Percentiles rank a stretch among this genome's conserved stretches.
Evolutionary conservation across 2,329 filamentous ascomycete genomes (phyloP).

Genomic region (Colletotrichum noveboracense): DNA sequence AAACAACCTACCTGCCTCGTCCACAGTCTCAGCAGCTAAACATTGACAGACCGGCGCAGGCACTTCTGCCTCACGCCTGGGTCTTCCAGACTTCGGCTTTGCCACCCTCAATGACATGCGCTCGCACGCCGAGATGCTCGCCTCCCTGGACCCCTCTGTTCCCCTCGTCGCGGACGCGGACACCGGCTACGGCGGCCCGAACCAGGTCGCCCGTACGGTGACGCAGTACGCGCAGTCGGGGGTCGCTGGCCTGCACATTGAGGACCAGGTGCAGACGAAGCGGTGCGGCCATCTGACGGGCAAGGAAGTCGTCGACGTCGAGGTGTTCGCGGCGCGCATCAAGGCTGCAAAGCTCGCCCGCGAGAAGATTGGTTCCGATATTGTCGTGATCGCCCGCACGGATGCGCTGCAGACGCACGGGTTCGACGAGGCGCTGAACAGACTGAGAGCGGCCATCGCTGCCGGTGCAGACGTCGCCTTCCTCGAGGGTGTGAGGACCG

Average conservation of each 20-base stretch:
- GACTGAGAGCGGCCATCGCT: slow-evolving; percentile 54
- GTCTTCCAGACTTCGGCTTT: slow-evolving; percentile 67
- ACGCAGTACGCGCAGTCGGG: slow-evolving; percentile 57
- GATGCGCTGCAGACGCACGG: slow-evolving; percentile 63
- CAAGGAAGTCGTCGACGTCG: slow-evolving; percentile 61
- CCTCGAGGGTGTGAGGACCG: slow-evolving; percentile 60
- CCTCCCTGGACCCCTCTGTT: slow-evolving; percentile 56
- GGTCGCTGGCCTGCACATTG: slow-evolving; percentile 65
- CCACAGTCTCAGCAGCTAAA: not conserved
- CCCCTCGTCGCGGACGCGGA: slow-evolving; percentile 69
- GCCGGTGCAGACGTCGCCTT: slow-evolving; percentile 66
- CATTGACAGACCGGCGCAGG: slow-evolving; percentile 62
- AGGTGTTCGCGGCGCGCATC: slow-evolving; percentile 61
- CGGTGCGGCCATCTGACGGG: slow-evolving; percentile 68
- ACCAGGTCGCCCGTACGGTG: slow-evolving; percentile 59
- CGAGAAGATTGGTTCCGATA: slow-evolving; percentile 53
- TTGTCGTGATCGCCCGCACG: slow-evolving; percentile 69
- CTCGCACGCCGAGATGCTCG: slow-evolving; percentile 68
- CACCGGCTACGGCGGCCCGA: slow-evolving; percentile 60
- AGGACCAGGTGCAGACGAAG: slow-evolving; percentile 69
- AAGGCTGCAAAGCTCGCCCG: slow-evolving; percentile 58
- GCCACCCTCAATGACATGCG: slow-evolving; percentile 68
- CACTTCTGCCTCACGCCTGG: slow-evolving; percentile 64
- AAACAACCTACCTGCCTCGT: not conserved
- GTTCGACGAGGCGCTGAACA: slow-evolving; percentile 58